Base-by-base conservation (phyloP, 176 grass and related monocot genomes). In the Aegilops speltoides region DNA sequence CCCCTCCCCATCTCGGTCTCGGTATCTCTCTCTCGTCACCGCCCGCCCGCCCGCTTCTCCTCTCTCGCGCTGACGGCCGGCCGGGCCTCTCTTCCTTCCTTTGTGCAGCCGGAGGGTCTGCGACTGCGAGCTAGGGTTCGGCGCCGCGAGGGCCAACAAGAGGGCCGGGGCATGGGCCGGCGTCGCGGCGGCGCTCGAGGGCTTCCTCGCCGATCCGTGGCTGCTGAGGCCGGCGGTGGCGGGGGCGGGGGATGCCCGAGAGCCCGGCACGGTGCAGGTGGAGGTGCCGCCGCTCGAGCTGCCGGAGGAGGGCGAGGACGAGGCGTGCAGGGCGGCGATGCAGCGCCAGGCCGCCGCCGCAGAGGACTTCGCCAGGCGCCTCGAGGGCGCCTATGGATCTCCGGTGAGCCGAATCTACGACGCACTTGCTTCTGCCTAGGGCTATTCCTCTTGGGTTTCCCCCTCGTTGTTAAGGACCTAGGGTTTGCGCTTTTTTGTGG, bases 51-150 rank as follows among this genome's bases (percentile, higher is more conserved):
- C 66, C 66, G 16, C 66, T 36, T 33, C 4, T 50, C 7, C 32
- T 8, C 52, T 10, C 81, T 23, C 66, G 23, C 0, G 81, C 73
- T 78, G 31, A 82, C 78, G 59, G 43, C 13, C 52, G 33, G 43
- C 43, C 43, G 32, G 25, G 63, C 10, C 24, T 72, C 19, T 14
- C 19, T 73, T 29, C 29, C 2, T 66, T 15, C 78, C 2, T 70
- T 14, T 29, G 60, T 40, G 88, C 89, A 95, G 94, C 79, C 87
- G 94, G 73, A 71, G 91, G 88, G 86, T 95, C 69, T 95, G 94
- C 89, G 87, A 93, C 62, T 95, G 94, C 89, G 94, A 93, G 81
- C 91, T 95, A 75, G 94, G 94, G 87, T 93, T 93, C 45, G 84
- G 73, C n/a, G 81, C 43, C 28, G 37, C 75, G 64, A 34, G 40